Evolutionary conservation across 1,139 yeast species (phyloP), one percentile per base, ranked within the genome.

Genomic region (Yamadazyma pseudoaaseri): DNA sequence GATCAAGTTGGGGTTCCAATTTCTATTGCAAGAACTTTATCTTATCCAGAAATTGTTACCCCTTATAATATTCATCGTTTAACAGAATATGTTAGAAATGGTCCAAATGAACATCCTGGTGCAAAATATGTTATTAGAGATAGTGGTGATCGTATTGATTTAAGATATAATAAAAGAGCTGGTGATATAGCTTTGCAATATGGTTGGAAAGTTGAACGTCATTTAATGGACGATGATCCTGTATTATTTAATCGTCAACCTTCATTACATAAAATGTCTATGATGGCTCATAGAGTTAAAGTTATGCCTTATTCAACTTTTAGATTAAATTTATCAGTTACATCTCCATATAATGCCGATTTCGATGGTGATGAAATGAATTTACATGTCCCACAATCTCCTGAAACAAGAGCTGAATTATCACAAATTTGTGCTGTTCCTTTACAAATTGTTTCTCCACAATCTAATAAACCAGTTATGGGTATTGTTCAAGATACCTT

Each of bases 281-380:
- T 94, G 98, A 94, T 94, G 98, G 96, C 97, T n/a, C 99, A 94
- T 60, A 79, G 97, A 66, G 98, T 92, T 26, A 89, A 86, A 58
- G 98, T 92, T 33, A 90, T 94, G 96, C 99, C 99, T 10, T 94
- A 90, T 58, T 90, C 97, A 4, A 92, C 99, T 0, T 94, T 94
- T 71, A 81, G 99, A 67, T 73, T 94, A 67, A 94, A 92, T 58
- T 71, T 94, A 58, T 92, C 97, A 11, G 98, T 92, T 33, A 92
- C 98, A 0, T 87, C 97, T 11, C 99, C 99, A 16, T 94, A 94
- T 65, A 94, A 94, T 66, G 99, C 99, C 32, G 99, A 94, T 84
- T 94, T 94, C 73, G 99, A 94, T 70, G 99, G 99, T 73, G 99
- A 94, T 64, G 98, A 94, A 68, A 94, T 94, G 99, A 94, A 94